Evolutionary conservation across 2,329 filamentous ascomycete species (phyloP).

Genomic region (Talaromyces amestolkiae): DNA sequence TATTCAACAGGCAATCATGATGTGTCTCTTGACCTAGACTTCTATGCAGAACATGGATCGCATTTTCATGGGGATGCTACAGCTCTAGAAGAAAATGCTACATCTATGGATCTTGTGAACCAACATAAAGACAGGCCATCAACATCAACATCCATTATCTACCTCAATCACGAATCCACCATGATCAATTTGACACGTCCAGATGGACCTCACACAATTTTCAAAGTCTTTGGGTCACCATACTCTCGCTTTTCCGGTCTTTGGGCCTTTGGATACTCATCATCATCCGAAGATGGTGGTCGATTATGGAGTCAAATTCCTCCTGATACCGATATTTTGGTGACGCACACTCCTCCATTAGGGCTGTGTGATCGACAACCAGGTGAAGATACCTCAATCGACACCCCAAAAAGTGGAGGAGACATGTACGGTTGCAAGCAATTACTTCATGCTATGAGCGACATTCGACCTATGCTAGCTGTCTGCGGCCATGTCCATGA

Average conservation of each 20-base stretch:
- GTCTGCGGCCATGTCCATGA: constrained; percentile 62
- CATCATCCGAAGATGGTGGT: constrained; percentile 36
- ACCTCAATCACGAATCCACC: constrained; percentile 51
- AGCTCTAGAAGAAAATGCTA: constrained; percentile 34
- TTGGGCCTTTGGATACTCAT: constrained; percentile 58
- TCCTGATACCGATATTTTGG: constrained; percentile 51
- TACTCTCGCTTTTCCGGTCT: constrained; percentile 47
- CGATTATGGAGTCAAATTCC: constrained; percentile 53
- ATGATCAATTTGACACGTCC: constrained; percentile 45
- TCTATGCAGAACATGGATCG: constrained; percentile 44
- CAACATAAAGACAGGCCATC: constrained; percentile 26
- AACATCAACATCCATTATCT: constrained; percentile 45
- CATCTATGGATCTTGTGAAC: constrained; percentile 45
- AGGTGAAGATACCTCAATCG: constrained; percentile 20
- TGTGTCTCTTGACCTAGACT: constrained; percentile 51
- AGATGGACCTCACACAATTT: constrained; percentile 47
- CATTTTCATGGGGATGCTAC: constrained; percentile 47
- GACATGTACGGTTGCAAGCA: constrained; percentile 49
- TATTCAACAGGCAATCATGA: constrained; percentile 55
- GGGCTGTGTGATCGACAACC: constrained; percentile 48
- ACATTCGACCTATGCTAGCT: constrained; percentile 50
- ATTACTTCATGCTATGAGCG: constrained; percentile 46
- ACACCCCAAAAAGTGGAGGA: neutral
- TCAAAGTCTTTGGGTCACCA: constrained; percentile 60
- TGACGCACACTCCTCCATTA: constrained; percentile 57